phyloP scores from a whole-genome alignment of 495 filamentous ascomycete species.

The Daldinia caldariorum region DNA sequence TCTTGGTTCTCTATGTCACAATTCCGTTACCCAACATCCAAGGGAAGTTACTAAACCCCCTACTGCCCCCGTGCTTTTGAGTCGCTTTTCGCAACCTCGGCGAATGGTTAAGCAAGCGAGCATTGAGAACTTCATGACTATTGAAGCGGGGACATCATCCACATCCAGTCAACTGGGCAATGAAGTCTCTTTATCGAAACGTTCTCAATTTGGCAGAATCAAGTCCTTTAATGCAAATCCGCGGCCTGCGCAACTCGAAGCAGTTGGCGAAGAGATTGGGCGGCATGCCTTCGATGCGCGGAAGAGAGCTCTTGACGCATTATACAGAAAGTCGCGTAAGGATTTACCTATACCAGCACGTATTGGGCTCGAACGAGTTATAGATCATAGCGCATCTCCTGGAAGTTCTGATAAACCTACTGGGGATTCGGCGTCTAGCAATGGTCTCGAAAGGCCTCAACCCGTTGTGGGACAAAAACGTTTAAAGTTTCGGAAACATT shows the following conservation, averaged over 20 bases:
- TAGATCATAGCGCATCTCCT: constrained; percentile 36
- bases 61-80: constrained; percentile 20
- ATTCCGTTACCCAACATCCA: constrained; percentile 34
- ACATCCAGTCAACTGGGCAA: constrained; percentile 13
- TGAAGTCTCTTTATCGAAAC: constrained; percentile 26
- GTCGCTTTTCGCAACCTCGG: constrained; percentile 33
- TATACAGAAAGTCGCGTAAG: constrained; percentile 55
- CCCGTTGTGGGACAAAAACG: constrained; percentile 42
- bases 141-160: constrained; percentile 18
- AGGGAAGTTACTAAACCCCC: constrained; percentile 25
- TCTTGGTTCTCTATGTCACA: constrained; percentile 48
- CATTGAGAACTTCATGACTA: constrained; percentile 49
- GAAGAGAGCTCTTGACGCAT: constrained; percentile 60
- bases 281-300: constrained; percentile 49
- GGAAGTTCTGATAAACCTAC: constrained; percentile 23
- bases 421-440: constrained; percentile 40
- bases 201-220: constrained; percentile 4
- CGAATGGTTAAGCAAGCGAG: constrained; percentile 49
- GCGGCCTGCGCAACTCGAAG: constrained; percentile 62
- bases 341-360: constrained; percentile 31
- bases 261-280: constrained; percentile 40
- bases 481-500: constrained; percentile 57
- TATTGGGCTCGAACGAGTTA: constrained; percentile 41
- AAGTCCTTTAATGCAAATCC: constrained; percentile 24
- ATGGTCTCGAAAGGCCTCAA: constrained; percentile 40